Evolutionary conservation across 805 yeast genomes (phyloP).

Genomic region (Wickerhamiella parazyma): DNA sequence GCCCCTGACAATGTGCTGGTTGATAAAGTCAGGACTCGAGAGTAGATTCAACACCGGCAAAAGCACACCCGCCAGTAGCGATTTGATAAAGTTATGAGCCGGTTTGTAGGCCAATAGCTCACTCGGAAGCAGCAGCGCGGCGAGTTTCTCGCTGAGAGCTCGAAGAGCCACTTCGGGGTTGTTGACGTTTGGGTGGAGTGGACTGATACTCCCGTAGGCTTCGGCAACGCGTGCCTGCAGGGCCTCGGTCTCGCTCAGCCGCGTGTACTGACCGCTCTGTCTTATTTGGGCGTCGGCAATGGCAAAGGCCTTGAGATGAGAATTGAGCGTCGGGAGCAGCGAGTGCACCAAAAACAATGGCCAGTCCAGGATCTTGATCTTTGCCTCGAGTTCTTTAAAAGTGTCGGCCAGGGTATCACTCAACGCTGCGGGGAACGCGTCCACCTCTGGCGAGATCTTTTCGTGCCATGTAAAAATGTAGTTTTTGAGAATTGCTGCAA

Average conservation of each 20-base stretch:
- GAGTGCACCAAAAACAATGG: slow-evolving; percentile 44
- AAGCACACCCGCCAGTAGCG: slow-evolving; percentile 45
- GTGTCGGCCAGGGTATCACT: not conserved
- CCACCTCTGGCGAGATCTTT: slow-evolving; percentile 2
- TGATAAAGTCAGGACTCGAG: slow-evolving; percentile 66
- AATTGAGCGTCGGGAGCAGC: slow-evolving; percentile 50
- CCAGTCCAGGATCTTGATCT: slow-evolving; percentile 31
- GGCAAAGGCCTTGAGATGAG: slow-evolving; percentile 44
- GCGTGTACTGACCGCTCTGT: slow-evolving; percentile 19
- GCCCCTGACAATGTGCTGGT: slow-evolving; percentile 43
- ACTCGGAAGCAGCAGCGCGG: slow-evolving; percentile 36
- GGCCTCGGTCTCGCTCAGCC: slow-evolving; percentile 26
- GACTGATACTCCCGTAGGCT: slow-evolving; percentile 30
- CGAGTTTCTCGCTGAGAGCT: slow-evolving; percentile 28
- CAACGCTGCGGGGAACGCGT: slow-evolving; percentile 1
- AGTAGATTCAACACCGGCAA: slow-evolving; percentile 38
- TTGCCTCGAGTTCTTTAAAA: not conserved
- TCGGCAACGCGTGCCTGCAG: slow-evolving; percentile 32
- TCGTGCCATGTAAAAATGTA: slow-evolving; percentile 4
- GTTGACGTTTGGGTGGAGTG: slow-evolving; percentile 27
- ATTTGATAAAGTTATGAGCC: slow-evolving; percentile 43
- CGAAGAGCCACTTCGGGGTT: slow-evolving; percentile 39
- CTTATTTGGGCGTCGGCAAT: slow-evolving; percentile 27
- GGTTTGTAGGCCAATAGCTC: slow-evolving; percentile 35
- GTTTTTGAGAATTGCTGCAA: not conserved